Evolutionary conservation across 257 asterid species (phyloP).

Genomic region (Leonotis leonurus): DNA sequence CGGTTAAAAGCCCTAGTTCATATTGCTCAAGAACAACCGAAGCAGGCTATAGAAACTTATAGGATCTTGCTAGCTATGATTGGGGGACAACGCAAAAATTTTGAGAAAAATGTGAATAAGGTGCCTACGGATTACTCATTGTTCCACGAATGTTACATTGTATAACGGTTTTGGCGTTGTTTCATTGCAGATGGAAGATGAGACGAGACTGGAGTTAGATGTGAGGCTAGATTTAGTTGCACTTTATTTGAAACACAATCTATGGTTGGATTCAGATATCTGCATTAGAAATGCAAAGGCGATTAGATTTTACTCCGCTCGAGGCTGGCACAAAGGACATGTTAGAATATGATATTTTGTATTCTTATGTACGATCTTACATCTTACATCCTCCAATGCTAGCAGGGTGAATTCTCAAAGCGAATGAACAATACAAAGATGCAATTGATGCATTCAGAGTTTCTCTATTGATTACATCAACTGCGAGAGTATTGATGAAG

Average conservation of each 20-base stretch:
- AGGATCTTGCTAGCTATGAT: slow-evolving; percentile 56
- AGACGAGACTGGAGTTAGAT: slow-evolving; percentile 48
- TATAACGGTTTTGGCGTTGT: not conserved
- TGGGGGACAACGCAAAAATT: slow-evolving; percentile 42
- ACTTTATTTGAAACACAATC: slow-evolving; percentile 50
- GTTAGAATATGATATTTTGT: not conserved
- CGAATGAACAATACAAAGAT: slow-evolving; percentile 43
- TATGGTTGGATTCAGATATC: slow-evolving; percentile 57
- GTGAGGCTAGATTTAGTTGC: slow-evolving; percentile 87
- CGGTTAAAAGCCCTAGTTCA: slow-evolving; percentile 71
- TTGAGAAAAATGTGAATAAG: slow-evolving; percentile 20
- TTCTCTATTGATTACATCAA: slow-evolving; percentile 60
- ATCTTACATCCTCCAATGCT: slow-evolving; percentile 4
- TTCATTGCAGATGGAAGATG: slow-evolving; percentile 35
- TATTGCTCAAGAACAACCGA: slow-evolving; percentile 61
- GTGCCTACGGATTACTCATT: slow-evolving; percentile 17
- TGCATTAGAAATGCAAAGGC: slow-evolving; percentile 57
- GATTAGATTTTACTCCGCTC: slow-evolving; percentile 40
- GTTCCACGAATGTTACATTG: not conserved
- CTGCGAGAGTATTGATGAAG: slow-evolving; percentile 56
- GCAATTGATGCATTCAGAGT: slow-evolving; percentile 59
- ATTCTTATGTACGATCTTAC: not conserved
- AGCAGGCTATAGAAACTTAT: slow-evolving; percentile 78
- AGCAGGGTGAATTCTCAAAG: slow-evolving; percentile 52
- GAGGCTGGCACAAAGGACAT: slow-evolving; percentile 60